Evolutionary conservation across 192 early-diverging fungal genomes (phyloP).

Genomic region (Coemansia erecta): DNA sequence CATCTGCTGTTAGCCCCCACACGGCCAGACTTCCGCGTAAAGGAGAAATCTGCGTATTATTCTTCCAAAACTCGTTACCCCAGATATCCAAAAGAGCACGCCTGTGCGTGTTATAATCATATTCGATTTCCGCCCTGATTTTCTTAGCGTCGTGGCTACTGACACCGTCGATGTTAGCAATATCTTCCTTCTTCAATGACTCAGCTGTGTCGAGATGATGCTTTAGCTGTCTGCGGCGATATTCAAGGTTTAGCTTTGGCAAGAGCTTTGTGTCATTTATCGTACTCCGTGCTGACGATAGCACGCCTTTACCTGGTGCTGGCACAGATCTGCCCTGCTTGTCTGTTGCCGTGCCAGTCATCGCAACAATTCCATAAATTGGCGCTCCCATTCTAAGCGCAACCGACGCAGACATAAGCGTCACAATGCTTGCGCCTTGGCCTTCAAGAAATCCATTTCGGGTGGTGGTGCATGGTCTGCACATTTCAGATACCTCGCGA

Average conservation of each 20-base stretch:
- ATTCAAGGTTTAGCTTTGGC: slow-evolving; percentile 69
- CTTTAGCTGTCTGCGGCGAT: slow-evolving; percentile 73
- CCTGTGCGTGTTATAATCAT: slow-evolving; percentile 63
- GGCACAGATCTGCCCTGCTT: slow-evolving; percentile 92
- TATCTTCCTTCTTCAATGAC: slow-evolving; percentile 1
- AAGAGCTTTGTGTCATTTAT: slow-evolving; percentile 57
- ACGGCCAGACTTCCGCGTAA: slow-evolving; percentile 82
- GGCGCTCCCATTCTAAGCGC: slow-evolving; percentile 92
- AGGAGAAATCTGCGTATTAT: slow-evolving; percentile 73
- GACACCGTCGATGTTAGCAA: background rate
- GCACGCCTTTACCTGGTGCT: slow-evolving; percentile 89
- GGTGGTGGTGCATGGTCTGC: slow-evolving; percentile 83
- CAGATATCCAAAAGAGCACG: slow-evolving; percentile 69
- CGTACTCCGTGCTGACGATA: slow-evolving; percentile 83
- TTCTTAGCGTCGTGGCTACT: background rate
- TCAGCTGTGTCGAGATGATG: slow-evolving; percentile 16
- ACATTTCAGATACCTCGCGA: slow-evolving; percentile 85
- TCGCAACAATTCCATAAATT: slow-evolving; percentile 86
- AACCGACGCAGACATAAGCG: slow-evolving; percentile 83
- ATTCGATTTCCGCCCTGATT: slow-evolving; percentile 43
- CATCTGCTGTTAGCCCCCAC: slow-evolving; percentile 82
- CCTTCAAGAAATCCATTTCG: slow-evolving; percentile 90
- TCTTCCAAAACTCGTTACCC: slow-evolving; percentile 79
- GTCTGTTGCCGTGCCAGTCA: slow-evolving; percentile 87
- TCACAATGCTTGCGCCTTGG: slow-evolving; percentile 84